Base-by-base conservation (phyloP, 2,329 filamentous ascomycete genomes). In the Ascochyta viciae-villosae region DNA sequence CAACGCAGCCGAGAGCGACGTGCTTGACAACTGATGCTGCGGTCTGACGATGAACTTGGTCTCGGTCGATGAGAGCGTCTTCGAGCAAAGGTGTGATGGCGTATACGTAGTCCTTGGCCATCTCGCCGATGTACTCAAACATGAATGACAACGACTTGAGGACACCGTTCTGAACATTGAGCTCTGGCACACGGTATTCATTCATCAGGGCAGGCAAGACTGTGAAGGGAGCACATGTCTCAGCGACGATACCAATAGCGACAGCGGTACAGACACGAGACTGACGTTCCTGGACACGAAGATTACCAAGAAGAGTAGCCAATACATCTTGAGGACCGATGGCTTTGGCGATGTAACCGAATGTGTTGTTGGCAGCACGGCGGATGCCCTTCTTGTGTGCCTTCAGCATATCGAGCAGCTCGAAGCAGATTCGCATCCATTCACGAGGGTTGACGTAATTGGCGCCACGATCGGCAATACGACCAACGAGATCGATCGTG, bases 381-480 rank as follows among this genome's bases (percentile, higher is more conserved):
- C 95, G 90, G 66, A 99, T 99, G 63, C 95, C 96, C 84, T 99
- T 99, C 81, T 99, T 99, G 83, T 99, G 95, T 6, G 95, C 95
- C 79, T 99, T 99, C 70, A 99, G 86, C 95, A 99, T 99, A 78
- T 99, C 95, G 27, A 99, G 87, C 50, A 99, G 83, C 80, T 99
- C 95, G 77, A 99, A 99, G 80, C 95, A 99, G 75, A 99, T 99
- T 74, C 95, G 89, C 96, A 99, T 99, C 95, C 95, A 99, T 78
- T 99, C 95, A 71, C 95, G 87, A 13, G 95, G 93, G 73, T 96
- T 96, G 74, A 99, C 95, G 61, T 90, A 94, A 77, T 99, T 95
- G 1, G 95, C 93, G 1, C 95, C 96, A 64, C 95, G 90, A 77
- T 99, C 95, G 15, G 96, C 95, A 67, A 99, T 98, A 82, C 95